These are phyloP conservation scores for Neonectria sp. DNA, from an alignment of 2,329 filamentous ascomycete genomes.

Conservation along the genomic window DNA sequence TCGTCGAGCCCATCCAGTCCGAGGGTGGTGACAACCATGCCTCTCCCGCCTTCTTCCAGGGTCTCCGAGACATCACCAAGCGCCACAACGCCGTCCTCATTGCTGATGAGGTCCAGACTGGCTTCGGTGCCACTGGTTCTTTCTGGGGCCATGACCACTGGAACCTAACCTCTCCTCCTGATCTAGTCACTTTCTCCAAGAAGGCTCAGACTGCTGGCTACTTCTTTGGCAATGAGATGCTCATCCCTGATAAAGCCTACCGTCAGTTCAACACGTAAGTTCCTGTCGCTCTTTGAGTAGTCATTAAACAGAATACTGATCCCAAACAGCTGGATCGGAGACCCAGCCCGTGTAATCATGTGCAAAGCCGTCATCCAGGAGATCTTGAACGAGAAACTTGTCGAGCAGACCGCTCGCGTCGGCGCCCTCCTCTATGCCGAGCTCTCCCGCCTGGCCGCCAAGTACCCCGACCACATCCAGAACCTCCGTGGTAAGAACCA, in stretches of 20 bases:
- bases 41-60: conserved; percentile 83
- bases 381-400: conserved; percentile 77
- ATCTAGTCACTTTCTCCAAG: conserved; percentile 92
- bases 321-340: conserved; percentile 77
- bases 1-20: conserved; percentile 86
- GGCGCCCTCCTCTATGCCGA: conserved; percentile 79
- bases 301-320: too few relatives aligned
- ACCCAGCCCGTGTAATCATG: conserved; percentile 82
- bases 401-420: conserved; percentile 74
- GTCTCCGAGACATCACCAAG: conserved; percentile 79
- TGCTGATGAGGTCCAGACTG: conserved; percentile 88
- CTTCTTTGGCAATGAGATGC: conserved; percentile 82
- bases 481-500: conserved; percentile 85
- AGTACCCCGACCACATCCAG: conserved; percentile 78
- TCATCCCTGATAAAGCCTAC: conserved; percentile 86
- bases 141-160: conserved; percentile 93
- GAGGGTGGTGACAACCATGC: conserved; percentile 91
- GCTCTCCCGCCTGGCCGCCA: conserved; percentile 72
- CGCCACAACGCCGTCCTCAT: conserved; percentile 81
- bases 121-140: conserved; percentile 85
- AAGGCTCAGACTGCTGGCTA: conserved; percentile 90
- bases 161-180: conserved; percentile 79
- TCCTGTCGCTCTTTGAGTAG: too few relatives aligned
- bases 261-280: conserved; percentile 82
- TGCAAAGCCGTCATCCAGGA: conserved; percentile 85